These are phyloP conservation scores for Camellia oleifera DNA, from an alignment of 179 eudicot genomes.

Conservation along the genomic window DNA sequence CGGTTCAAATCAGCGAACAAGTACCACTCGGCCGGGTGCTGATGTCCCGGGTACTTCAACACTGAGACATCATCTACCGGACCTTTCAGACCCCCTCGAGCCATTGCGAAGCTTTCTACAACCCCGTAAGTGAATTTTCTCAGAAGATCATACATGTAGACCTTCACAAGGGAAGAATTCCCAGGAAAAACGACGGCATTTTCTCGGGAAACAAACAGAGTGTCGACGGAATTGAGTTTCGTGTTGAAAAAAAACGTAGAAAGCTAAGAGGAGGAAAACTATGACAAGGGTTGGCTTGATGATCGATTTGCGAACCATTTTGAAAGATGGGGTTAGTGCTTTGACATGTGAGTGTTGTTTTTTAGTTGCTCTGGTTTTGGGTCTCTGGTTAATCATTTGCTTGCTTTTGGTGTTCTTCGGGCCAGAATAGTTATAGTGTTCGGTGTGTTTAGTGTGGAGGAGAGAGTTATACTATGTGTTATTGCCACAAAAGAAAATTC, in stretches of 20 bases:
- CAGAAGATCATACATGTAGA: slow-evolving; percentile 81
- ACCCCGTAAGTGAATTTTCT: slow-evolving; percentile 80
- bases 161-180: slow-evolving; percentile 22
- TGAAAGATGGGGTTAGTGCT: slow-evolving; percentile 14
- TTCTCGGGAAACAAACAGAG: slow-evolving; percentile 3
- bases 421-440: neutral
- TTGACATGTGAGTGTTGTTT: slow-evolving; percentile 10
- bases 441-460: neutral
- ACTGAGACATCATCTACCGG: slow-evolving; percentile 26
- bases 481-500: too few species aligned
- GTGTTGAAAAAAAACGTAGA: slow-evolving; percentile 46
- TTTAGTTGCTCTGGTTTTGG: slow-evolving; percentile 12
- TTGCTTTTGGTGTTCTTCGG: neutral
- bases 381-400: slow-evolving; percentile 10
- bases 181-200: neutral
- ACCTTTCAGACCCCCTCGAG: slow-evolving; percentile 38
- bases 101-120: slow-evolving; percentile 68
- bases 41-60: slow-evolving; percentile 83
- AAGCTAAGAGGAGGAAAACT: slow-evolving; percentile 30
- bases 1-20: slow-evolving; percentile 54
- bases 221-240: neutral
- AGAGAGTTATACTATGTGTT: too few species aligned
- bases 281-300: slow-evolving; percentile 42
- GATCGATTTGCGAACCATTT: slow-evolving; percentile 34
- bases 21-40: slow-evolving; percentile 91